Evolutionary conservation across 805 yeast species (phyloP).

Genomic region (Teunomyces stri): DNA sequence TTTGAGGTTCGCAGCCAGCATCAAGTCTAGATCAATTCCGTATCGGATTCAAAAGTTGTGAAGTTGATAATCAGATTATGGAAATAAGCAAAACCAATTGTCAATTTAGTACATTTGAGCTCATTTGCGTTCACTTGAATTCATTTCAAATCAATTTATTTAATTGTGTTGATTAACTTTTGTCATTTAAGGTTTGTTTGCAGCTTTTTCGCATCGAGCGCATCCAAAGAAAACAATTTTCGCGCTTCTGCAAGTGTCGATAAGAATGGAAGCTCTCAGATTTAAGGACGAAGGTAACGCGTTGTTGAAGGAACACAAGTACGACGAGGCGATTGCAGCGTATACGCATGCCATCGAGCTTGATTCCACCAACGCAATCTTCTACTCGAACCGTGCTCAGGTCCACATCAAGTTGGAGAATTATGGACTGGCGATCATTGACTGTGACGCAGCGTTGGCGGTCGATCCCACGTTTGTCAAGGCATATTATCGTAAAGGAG

Average conservation of each 20-base stretch:
- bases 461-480: conserved; percentile 68
- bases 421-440: conserved; percentile 81
- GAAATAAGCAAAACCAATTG: too few relatives aligned
- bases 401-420: conserved; percentile 83
- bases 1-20: too few relatives aligned
- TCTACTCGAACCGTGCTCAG: conserved; percentile 83
- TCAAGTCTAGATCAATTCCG: too few relatives aligned
- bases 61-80: too few relatives aligned
- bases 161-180: too few relatives aligned
- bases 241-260: neutral
- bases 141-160: too few relatives aligned
- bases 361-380: conserved; percentile 56
- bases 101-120: too few relatives aligned
- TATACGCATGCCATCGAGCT: conserved; percentile 76
- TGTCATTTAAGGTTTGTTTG: too few relatives aligned
- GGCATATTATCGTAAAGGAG: conserved; percentile 85
- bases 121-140: too few relatives aligned
- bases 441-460: conserved; percentile 68
- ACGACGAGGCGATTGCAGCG: conserved; percentile 58
- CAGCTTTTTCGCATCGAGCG: neutral
- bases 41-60: too few relatives aligned
- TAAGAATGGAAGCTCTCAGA: conserved; percentile 38
- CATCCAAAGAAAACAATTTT: neutral
- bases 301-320: conserved; percentile 64
- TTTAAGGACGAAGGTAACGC: conserved; percentile 72